Evolutionary conservation across 2,329 filamentous ascomycete genomes (phyloP), one percentile per base, ranked within the genome.

Genomic region (Colletotrichum orchidophilum): DNA sequence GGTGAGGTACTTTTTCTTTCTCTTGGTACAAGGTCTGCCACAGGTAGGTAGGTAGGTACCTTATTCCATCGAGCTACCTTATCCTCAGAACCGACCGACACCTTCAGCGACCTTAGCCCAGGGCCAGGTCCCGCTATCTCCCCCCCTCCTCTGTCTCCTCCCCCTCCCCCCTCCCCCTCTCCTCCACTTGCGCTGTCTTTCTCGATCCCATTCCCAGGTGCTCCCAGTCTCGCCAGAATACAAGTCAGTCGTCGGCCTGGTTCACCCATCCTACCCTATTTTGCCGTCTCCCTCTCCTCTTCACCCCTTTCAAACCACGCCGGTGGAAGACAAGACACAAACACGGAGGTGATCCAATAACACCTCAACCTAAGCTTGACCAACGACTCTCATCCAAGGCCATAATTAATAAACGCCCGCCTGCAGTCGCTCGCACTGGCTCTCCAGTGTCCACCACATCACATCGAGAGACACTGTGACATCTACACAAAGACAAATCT

Each of bases 211-310:
- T n/a, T 53, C 64, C 60, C 46, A 42, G 21, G 53, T 49, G n/a
- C 39, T 18, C 39, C n/a, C 39, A 46, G 18, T 55, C 15, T 70
- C 46, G 61, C 53, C 65, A 68, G 65, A 68, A 50, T 58, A 35
- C 24, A 50, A 59, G 42, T 63, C 58, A 63, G 33, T 59, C 11
- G 11, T 9, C 31, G 7, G 31, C 31, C 31, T 33, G 31, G 7
- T 9, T 33, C 49, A 52, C 24, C 21, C 21, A 54, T 54, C 18
- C 18, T n/a, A 24, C 29, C n/a, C 52, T 46, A 18, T 18, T 46
- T 46, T 46, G 15, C 15, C 18, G 39, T 46, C 39, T n/a, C 15
- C 18, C 39, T 46, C 39, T 18, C 18, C 39, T 46, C 15, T 46
- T 46, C n/a, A n/a, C n/a, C n/a, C n/a, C n/a, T n/a, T n/a, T n/a